Percentiles rank a stretch among this genome's conserved stretches.
Evolutionary conservation across 2,329 filamentous ascomycete species (phyloP).

Genomic region (Neurospora sp.): DNA sequence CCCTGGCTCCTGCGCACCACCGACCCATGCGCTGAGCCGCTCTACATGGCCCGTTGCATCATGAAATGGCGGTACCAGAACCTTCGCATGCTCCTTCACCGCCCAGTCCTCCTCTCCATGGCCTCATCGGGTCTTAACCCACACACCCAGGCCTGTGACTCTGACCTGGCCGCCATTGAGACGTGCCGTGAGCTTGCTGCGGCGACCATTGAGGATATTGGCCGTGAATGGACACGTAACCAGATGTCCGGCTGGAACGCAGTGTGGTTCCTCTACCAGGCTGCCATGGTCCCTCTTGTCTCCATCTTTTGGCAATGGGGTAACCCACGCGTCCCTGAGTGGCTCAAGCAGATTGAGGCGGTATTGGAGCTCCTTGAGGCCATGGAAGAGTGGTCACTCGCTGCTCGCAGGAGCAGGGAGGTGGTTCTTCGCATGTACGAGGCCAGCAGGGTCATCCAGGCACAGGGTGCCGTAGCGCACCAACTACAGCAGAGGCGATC

Average conservation of each 20-base stretch:
- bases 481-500: slow-evolving; percentile 13
- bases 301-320: slow-evolving; percentile 60
- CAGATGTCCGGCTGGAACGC: slow-evolving; percentile 75
- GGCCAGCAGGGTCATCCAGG: slow-evolving; percentile 32
- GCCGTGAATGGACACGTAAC: slow-evolving; percentile 58
- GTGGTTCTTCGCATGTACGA: slow-evolving; percentile 56
- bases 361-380: slow-evolving; percentile 51
- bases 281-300: slow-evolving; percentile 67
- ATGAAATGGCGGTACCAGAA: slow-evolving; percentile 81
- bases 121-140: slow-evolving; percentile 39
- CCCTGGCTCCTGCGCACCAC: slow-evolving; percentile 54
- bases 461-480: slow-evolving; percentile 19
- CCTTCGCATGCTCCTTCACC: slow-evolving; percentile 64
- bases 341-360: slow-evolving; percentile 47
- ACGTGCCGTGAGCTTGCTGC: slow-evolving; percentile 60
- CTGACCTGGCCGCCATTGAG: slow-evolving; percentile 58
- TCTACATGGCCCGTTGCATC: slow-evolving; percentile 59
- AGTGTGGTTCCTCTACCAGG: slow-evolving; percentile 74
- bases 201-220: slow-evolving; percentile 63
- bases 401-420: slow-evolving; percentile 51
- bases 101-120: slow-evolving; percentile 60
- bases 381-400: slow-evolving; percentile 56
- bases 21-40: slow-evolving; percentile 59
- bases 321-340: slow-evolving; percentile 37
- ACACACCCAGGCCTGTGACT: slow-evolving; percentile 36